phyloP scores from a whole-genome alignment of 345 rosid species.

The Bruguiera gymnorhiza region DNA sequence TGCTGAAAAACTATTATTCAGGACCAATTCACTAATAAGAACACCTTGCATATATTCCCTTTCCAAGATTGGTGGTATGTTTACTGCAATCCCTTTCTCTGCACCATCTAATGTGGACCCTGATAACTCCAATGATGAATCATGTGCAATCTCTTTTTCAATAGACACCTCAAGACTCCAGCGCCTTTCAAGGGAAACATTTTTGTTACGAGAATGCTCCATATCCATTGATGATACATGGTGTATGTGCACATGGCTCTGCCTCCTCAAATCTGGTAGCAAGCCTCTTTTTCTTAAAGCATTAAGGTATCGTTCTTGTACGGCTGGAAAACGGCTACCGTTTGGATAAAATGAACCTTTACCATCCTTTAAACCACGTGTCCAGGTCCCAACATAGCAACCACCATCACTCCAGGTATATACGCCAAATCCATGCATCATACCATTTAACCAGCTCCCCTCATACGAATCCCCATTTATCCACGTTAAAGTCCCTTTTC shows the following conservation, averaged over 20 bases:
- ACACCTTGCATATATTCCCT: slow-evolving; percentile 98
- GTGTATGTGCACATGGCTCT: slow-evolving; percentile 51
- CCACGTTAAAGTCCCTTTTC: slow-evolving; percentile 90
- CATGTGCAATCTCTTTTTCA: slow-evolving; percentile 91
- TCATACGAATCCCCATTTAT: slow-evolving; percentile 75
- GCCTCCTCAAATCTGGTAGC: slow-evolving; percentile 75
- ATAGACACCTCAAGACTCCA: slow-evolving; percentile 98
- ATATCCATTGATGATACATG: slow-evolving; percentile 70
- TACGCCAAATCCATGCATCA: slow-evolving; percentile 96
- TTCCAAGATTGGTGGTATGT: slow-evolving; percentile 62
- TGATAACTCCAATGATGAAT: slow-evolving; percentile 50
- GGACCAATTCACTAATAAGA: slow-evolving; percentile 82
- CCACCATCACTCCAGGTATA: slow-evolving; percentile 91
- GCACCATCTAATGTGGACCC: slow-evolving; percentile 41
- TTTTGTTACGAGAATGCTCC: slow-evolving; percentile 69
- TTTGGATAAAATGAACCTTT: slow-evolving; percentile 90
- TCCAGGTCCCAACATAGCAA: slow-evolving; percentile 92
- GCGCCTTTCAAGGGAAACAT: slow-evolving; percentile 81
- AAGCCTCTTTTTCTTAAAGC: slow-evolving; percentile 86
- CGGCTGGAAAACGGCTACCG: slow-evolving; percentile 66
- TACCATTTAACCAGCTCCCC: slow-evolving; percentile 87
- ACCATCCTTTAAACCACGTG: slow-evolving; percentile 90
- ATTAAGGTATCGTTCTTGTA: slow-evolving; percentile 67
- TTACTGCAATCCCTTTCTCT: slow-evolving; percentile 36
- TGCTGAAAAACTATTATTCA: slow-evolving; percentile 57